These are phyloP conservation scores for Royoungia palumana DNA, from an alignment of 768 basidiomycete genomes.

Conservation along the genomic window DNA sequence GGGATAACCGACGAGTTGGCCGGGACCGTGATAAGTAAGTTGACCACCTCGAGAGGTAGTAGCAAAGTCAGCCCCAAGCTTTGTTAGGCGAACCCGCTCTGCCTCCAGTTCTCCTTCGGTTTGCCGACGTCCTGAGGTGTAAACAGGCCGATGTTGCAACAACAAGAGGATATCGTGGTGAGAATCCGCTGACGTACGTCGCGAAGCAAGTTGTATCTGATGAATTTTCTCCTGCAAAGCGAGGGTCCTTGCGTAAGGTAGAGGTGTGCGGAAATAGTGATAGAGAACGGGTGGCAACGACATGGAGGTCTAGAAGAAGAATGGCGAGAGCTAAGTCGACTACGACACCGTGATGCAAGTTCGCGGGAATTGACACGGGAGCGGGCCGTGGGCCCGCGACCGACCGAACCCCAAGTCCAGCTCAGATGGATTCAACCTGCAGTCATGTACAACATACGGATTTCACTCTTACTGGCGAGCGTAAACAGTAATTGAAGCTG, in stretches of 20 bases:
- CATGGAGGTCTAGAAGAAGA: no score
- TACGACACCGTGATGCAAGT: no score
- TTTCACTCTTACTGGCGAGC: no score
- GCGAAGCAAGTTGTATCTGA: constrained; percentile 54
- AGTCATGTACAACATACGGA: no score
- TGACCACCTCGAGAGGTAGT: constrained; percentile 84
- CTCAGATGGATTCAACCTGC: no score
- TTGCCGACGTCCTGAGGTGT: constrained; percentile 91
- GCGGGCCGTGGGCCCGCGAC: no score
- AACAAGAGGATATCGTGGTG: constrained; percentile 68
- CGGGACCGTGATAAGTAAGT: constrained; percentile 96
- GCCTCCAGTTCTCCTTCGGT: constrained; percentile 51
- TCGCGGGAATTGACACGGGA: no score
- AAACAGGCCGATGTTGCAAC: constrained; percentile 90
- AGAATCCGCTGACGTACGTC: constrained; percentile 39
- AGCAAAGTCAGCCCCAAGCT: constrained; percentile 85
- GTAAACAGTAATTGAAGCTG: no score
- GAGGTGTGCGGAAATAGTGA: constrained; percentile 72
- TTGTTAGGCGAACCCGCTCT: constrained; percentile 63
- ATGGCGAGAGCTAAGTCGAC: no score
- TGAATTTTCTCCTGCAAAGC: constrained; percentile 71
- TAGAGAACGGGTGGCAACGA: constrained; percentile 63
- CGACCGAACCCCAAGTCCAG: no score
- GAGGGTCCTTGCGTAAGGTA: constrained; percentile 71
- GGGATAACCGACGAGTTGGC: constrained; percentile 95